A percentile compares a stretch with the other conserved stretches of the same genome.
Evolutionary conservation across 306 rosid species (phyloP).

Genomic region (Prinsepia uniflora): DNA sequence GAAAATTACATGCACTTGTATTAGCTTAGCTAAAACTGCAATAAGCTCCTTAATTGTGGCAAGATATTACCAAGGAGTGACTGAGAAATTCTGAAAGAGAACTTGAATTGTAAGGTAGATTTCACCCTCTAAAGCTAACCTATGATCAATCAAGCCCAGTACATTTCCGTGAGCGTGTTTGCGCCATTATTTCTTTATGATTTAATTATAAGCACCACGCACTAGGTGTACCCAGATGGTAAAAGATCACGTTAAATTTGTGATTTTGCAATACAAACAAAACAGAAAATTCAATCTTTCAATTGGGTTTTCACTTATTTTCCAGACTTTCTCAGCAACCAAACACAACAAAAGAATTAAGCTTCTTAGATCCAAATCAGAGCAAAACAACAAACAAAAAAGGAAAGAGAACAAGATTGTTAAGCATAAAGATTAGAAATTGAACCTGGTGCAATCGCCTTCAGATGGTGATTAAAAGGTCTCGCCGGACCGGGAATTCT

Average conservation of each 20-base stretch:
- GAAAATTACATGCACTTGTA: too few species aligned
- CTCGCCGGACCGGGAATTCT: slow-evolving; percentile 6
- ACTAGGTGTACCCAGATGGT: slow-evolving; percentile 5
- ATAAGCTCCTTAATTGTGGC: not conserved
- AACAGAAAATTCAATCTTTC: not conserved
- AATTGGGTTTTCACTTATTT: not conserved
- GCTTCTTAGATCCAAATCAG: slow-evolving; percentile 7
- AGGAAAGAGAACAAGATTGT: not conserved
- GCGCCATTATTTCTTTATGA: not conserved
- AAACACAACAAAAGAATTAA: not conserved
- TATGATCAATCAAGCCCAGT: not conserved
- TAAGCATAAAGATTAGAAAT: slow-evolving; percentile 5
- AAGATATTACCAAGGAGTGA: not conserved
- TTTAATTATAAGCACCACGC: not conserved
- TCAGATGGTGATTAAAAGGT: not conserved
- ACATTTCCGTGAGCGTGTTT: not conserved
- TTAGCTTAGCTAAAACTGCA: not conserved
- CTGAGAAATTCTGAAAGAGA: not conserved
- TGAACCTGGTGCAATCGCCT: slow-evolving; percentile 1
- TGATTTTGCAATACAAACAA: not conserved
- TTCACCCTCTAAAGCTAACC: not conserved
- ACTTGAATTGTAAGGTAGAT: not conserved
- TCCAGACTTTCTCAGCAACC: not conserved
- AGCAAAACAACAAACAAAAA: not conserved
- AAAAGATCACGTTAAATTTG: slow-evolving; percentile 8